A percentile compares a stretch with the other conserved stretches of the same genome.
Conservation (phyloP, 2,329 filamentous ascomycete species). For the Coleophoma crateriformis region DNA sequence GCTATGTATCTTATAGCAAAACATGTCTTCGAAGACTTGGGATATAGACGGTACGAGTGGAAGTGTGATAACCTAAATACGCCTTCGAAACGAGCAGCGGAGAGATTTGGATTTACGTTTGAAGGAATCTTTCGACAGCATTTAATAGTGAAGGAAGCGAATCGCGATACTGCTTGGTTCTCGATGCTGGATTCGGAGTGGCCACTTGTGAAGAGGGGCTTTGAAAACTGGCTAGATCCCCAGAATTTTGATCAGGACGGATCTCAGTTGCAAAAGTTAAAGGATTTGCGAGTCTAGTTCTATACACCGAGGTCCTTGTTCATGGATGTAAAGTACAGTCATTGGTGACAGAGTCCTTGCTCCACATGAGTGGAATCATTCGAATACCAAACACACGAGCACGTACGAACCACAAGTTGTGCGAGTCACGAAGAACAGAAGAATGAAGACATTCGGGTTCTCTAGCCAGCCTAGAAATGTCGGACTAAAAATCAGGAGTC, state of each 20-base stretch:
- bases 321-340: too few relatives aligned
- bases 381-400: too few relatives aligned
- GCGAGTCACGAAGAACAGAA: too few relatives aligned
- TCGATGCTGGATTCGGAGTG: conserved; percentile 54
- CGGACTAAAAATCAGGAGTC: too few relatives aligned
- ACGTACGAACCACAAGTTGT: too few relatives aligned
- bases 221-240: conserved; percentile 47
- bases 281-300: too few relatives aligned
- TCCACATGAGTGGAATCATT: too few relatives aligned
- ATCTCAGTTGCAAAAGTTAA: too few relatives aligned
- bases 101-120: conserved; percentile 48
- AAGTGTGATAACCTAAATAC: conserved; percentile 53
- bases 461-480: too few relatives aligned
- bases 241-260: conserved; percentile 45
- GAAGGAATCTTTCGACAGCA: conserved; percentile 57
- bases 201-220: conserved; percentile 35
- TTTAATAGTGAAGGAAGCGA: conserved; percentile 48
- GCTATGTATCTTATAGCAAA: conserved; percentile 46
- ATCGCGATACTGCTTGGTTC: conserved; percentile 53
- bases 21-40: conserved; percentile 43
- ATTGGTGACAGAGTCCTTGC: too few relatives aligned
- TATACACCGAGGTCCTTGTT: too few relatives aligned
- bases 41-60: conserved; percentile 54
- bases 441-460: too few relatives aligned
- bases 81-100: conserved; percentile 45